A percentile compares a stretch with the other conserved stretches of the same genome.
Evolutionary conservation across 2,329 filamentous ascomycete genomes (phyloP).

Genomic region (Penicillium sp.): DNA sequence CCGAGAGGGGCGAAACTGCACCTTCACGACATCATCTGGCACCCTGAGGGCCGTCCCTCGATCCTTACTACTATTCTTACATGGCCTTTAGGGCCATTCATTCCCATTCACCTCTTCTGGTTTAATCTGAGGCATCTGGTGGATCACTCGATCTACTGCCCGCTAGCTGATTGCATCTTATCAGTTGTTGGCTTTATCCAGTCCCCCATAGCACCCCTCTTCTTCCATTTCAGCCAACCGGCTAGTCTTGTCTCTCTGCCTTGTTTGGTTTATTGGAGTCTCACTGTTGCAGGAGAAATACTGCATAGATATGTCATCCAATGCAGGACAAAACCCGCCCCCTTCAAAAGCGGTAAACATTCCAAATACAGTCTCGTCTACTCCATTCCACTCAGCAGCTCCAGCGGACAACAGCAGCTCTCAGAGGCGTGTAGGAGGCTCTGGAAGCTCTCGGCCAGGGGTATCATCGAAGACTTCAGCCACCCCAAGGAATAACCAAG

Average conservation of each 20-base stretch:
- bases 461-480: constrained; percentile 37
- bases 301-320: constrained; percentile 41
- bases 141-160: constrained; percentile 7
- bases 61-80: constrained; percentile 21
- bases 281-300: background rate
- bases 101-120: constrained; percentile 13
- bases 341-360: constrained; percentile 42
- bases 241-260: background rate
- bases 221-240: background rate
- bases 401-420: constrained; percentile 35
- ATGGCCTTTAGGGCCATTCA: constrained; percentile 21
- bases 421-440: constrained; percentile 43
- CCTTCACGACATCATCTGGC: constrained; percentile 7
- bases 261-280: background rate
- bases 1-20: constrained; percentile 8
- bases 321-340: constrained; percentile 34
- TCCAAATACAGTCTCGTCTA: constrained; percentile 32
- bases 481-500: constrained; percentile 67
- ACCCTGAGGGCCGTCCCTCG: constrained; percentile 17
- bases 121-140: background rate
- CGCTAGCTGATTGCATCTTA: constrained; percentile 14
- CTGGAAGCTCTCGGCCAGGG: constrained; percentile 42
- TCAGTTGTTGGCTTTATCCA: constrained; percentile 9
- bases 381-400: constrained; percentile 34
- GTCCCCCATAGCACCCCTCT: constrained; percentile 2